Conservation (phyloP, 2,329 filamentous ascomycete species). For the Trichoderma breve region DNA sequence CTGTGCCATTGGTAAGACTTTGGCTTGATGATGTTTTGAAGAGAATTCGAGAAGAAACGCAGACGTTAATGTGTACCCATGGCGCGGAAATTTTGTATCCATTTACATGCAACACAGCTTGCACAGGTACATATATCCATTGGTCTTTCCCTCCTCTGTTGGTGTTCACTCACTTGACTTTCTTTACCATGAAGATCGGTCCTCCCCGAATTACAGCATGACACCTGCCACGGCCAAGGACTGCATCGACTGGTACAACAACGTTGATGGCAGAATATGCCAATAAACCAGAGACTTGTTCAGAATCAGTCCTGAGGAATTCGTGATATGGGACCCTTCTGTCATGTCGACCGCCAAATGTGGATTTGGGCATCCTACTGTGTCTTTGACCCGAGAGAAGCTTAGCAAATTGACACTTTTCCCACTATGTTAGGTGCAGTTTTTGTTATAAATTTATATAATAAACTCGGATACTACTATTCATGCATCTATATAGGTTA, state of each 20-base stretch:
- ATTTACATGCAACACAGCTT: not conserved
- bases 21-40: not conserved
- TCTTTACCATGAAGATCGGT: not conserved
- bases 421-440: too few species aligned
- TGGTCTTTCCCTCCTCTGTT: not conserved
- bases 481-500: not conserved
- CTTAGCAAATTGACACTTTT: not conserved
- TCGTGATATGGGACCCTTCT: too few species aligned
- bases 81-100: too few species aligned
- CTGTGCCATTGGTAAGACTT: not conserved
- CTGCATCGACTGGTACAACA: too few species aligned
- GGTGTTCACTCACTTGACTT: not conserved
- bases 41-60: not conserved
- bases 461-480: not conserved
- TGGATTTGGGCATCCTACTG: too few species aligned
- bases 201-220: too few species aligned
- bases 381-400: too few species aligned
- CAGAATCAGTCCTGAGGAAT: too few species aligned
- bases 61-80: not conserved
- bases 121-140: not conserved
- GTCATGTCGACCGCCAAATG: too few species aligned
- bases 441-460: not conserved
- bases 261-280: too few species aligned
- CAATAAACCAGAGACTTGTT: too few species aligned
- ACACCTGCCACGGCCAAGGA: too few species aligned